phyloP scores from a whole-genome alignment of 164 flowering plant species.

The Magnolia kwangsiensis region DNA sequence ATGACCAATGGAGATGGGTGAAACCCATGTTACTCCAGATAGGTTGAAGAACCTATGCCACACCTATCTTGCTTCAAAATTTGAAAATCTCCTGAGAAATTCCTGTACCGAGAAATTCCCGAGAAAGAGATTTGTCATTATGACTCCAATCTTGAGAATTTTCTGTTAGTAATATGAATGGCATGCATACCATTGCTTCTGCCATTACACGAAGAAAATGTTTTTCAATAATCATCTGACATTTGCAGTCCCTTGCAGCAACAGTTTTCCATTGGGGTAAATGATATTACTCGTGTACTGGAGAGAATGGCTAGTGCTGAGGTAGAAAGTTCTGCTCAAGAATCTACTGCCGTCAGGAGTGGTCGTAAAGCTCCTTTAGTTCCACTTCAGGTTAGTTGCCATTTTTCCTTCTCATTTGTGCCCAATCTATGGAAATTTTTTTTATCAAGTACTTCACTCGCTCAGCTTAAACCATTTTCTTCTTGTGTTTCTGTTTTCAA shows the following conservation, averaged over 20 bases:
- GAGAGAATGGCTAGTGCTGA: slow-evolving; percentile 59
- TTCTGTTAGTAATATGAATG: no score
- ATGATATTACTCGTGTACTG: slow-evolving; percentile 78
- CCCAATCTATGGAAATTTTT: not conserved
- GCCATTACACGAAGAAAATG: no score
- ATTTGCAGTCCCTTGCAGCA: slow-evolving; percentile 33
- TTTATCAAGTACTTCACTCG: not conserved
- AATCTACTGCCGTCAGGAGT: slow-evolving; percentile 9
- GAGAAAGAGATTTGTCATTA: no score
- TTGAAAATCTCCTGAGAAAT: not conserved
- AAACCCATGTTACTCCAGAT: no score
- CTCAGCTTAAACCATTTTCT: not conserved
- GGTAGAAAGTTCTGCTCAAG: slow-evolving; percentile 5
- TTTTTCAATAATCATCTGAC: no score
- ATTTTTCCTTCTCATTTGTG: not conserved
- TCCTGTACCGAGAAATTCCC: no score
- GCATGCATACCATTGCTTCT: no score
- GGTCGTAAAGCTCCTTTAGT: slow-evolving; percentile 25
- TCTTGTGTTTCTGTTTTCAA: not conserved
- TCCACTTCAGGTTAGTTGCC: slow-evolving; percentile 52
- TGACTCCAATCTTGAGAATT: no score
- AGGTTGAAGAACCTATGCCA: no score
- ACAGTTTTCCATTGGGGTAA: slow-evolving; percentile 83
- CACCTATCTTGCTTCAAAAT: not conserved
- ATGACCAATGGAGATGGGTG: no score